A percentile compares a stretch with the other conserved stretches of the same genome.
phyloP scores from a whole-genome alignment of 345 rosid genomes.

The Lepidium sativum region DNA sequence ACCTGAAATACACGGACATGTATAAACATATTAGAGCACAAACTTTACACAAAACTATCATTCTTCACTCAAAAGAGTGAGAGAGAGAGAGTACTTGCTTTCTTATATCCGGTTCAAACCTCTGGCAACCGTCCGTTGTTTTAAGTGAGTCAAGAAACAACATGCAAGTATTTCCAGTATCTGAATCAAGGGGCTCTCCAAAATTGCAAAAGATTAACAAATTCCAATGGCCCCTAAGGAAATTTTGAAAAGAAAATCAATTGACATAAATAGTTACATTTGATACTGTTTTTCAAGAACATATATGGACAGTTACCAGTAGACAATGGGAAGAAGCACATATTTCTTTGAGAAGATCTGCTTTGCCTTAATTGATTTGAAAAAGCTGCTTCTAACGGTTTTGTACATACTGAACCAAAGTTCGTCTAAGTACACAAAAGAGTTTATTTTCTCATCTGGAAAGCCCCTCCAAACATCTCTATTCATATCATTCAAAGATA shows the following conservation, averaged over 20 bases:
- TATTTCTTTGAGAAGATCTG: slow-evolving; percentile 52
- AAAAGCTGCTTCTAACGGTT: slow-evolving; percentile 32
- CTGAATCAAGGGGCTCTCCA: slow-evolving; percentile 40
- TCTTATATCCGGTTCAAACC: slow-evolving; percentile 55
- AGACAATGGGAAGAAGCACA: slow-evolving; percentile 64
- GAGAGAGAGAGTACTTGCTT: slow-evolving; percentile 28
- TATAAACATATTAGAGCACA: background rate
- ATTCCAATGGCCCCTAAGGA: slow-evolving; percentile 61
- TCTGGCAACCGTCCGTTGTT: slow-evolving; percentile 34
- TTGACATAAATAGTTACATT: background rate
- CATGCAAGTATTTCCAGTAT: slow-evolving; percentile 43
- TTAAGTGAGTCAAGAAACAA: slow-evolving; percentile 61
- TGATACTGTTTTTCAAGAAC: background rate
- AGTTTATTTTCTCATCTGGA: slow-evolving; percentile 33
- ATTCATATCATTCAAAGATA: slow-evolving; percentile 1
- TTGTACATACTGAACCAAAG: slow-evolving; percentile 53
- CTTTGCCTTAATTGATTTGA: slow-evolving; percentile 45
- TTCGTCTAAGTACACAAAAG: slow-evolving; percentile 41
- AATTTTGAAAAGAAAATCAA: background rate
- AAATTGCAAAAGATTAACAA: slow-evolving; percentile 68
- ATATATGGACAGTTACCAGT: slow-evolving; percentile 32
- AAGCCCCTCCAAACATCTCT: slow-evolving; percentile 50
- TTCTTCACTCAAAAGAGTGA: background rate
- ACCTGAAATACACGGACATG: slow-evolving; percentile 31
- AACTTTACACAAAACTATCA: background rate